Percentiles rank a stretch among this genome's conserved stretches.
Evolutionary conservation across 345 rosid species (phyloP).

Genomic region (Physaria fendleri): DNA sequence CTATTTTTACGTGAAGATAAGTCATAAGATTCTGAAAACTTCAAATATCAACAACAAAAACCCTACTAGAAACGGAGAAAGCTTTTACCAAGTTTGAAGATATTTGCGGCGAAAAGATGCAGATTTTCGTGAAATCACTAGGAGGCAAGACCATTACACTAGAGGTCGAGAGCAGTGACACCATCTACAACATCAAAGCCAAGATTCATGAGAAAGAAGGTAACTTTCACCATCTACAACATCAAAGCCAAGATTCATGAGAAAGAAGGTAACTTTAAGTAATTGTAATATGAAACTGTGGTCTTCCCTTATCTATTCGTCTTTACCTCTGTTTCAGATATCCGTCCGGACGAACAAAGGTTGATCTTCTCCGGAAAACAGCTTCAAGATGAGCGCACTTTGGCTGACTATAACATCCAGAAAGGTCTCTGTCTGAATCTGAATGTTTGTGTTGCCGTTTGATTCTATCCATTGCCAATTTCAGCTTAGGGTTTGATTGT

Average conservation of each 20-base stretch:
- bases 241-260: too few species aligned
- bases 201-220: constrained; percentile 97
- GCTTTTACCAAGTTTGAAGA: too few species aligned
- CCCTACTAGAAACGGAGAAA: too few species aligned
- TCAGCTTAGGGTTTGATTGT: neutral
- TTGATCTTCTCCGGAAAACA: constrained; percentile 33
- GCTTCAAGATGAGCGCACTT: constrained; percentile 31
- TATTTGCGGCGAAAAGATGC: too few species aligned
- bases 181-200: constrained; percentile 85
- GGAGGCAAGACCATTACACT: constrained; percentile 94
- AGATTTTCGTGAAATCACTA: constrained; percentile 88
- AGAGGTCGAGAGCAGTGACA: constrained; percentile 88
- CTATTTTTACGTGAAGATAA: too few species aligned
- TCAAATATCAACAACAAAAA: too few species aligned
- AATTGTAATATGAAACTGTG: neutral
- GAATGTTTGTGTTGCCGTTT: neutral
- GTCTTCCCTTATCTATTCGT: neutral
- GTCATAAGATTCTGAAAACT: too few species aligned
- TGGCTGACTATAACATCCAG: constrained; percentile 33
- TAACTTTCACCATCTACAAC: too few species aligned
- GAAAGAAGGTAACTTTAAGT: too few species aligned
- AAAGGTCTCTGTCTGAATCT: constrained; percentile 2
- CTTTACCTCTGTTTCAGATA: constrained; percentile 37
- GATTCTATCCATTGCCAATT: too few species aligned
- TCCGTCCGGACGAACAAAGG: constrained; percentile 34